Base-by-base conservation (phyloP, 345 rosid species). In the Euclidium syriacum region DNA sequence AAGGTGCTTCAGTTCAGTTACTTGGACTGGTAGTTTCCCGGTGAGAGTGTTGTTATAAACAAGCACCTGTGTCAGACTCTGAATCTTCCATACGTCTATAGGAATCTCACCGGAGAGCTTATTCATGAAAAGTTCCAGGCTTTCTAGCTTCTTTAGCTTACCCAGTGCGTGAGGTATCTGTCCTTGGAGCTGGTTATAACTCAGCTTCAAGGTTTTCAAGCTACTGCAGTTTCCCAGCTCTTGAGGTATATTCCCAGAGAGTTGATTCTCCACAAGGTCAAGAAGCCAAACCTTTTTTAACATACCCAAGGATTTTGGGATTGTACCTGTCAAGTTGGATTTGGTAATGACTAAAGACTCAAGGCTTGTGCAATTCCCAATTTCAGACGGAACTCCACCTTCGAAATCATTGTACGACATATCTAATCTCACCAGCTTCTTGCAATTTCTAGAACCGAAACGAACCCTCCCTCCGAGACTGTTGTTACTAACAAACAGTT, bases 171-270 rank as follows among this genome's bases (percentile, higher is more conserved):
- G n/a, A 0, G 90, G 98, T 67, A 91, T 79, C 74, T 68, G 62
- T 3, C 91, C 98, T 51, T 80, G 77, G 19, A 91, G 85, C 49
- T 78, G 83, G 75, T 91, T 91, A 2, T 38, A 1, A 41, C 78
- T 58, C 49, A 80, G 50, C 43, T 26, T 64, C 42, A 91, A 67
- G 15, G 18, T 29, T 6, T 20, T 27, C 73, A 91, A 67, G 57
- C 86, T 79, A 75, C 78, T 79, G 74, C 98, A 88, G 24, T 78
- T 79, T 36, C 90, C 96, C 0, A 91, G 79, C 69, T 80, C 82
- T 3, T 64, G 72, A 17, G 96, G 98, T 36, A 91, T 81, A 36
- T 43, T 63, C 17, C 91, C 95, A 3, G 83, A 83, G 72, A 88
- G 75, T n/a, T 9, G 59, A 74, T 91, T 91, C 34, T 79, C 79